phyloP scores from a whole-genome alignment of 176 grass and related monocot species.

The Hordeum vulgare region DNA sequence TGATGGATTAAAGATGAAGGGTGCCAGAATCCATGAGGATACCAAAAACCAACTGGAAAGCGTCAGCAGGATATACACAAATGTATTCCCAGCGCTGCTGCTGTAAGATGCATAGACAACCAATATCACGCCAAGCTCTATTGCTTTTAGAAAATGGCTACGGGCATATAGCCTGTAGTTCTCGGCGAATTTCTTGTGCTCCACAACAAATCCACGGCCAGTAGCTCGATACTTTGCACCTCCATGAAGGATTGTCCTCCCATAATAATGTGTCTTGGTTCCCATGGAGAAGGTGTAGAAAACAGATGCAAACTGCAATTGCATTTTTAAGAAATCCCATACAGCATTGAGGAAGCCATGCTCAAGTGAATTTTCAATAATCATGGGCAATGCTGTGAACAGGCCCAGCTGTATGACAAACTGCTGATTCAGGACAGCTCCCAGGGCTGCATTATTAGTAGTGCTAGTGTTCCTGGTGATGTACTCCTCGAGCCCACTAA shows the following conservation, averaged over 20 bases:
- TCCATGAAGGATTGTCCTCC: conserved; percentile 89
- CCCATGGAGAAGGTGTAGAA: conserved; percentile 99
- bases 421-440: conserved; percentile 88
- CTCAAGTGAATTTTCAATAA: conserved; percentile 91
- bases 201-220: conserved; percentile 92
- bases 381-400: conserved; percentile 94
- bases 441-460: conserved; percentile 74
- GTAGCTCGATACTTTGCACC: conserved; percentile 94
- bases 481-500: conserved; percentile 76
- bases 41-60: conserved; percentile 97
- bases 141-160: conserved; percentile 91
- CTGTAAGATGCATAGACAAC: conserved; percentile 72
- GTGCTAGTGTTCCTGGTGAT: conserved; percentile 55
- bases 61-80: conserved; percentile 81
- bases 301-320: conserved; percentile 83
- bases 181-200: conserved; percentile 92
- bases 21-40: conserved; percentile 80
- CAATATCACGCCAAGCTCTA: conserved; percentile 88
- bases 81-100: conserved; percentile 48
- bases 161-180: conserved; percentile 89
- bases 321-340: conserved; percentile 98
- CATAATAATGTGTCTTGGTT: conserved; percentile 93
- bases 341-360: conserved; percentile 80
- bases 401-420: conserved; percentile 93
- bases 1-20: conserved; percentile 86